Percentiles rank a stretch among this genome's conserved stretches.
phyloP scores from a whole-genome alignment of 1,284 basidiomycete species.

The Ganoderma leucocontextum region DNA sequence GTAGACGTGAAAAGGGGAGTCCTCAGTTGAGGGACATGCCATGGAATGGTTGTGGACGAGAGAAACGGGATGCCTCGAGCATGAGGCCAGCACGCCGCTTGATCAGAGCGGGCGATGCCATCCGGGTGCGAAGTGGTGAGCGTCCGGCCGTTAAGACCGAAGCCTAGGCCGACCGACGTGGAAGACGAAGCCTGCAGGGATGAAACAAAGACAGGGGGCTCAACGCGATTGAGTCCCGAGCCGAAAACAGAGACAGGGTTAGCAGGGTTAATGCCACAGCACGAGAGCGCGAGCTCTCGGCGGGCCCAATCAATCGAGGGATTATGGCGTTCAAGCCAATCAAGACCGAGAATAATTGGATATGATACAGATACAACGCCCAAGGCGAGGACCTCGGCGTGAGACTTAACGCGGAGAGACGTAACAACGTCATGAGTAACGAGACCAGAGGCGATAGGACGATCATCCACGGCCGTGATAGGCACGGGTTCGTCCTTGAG shows the following conservation, averaged over 20 bases:
- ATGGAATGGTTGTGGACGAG: slow-evolving; percentile 13
- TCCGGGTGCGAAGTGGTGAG: background rate
- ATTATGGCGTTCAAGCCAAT: slow-evolving; percentile 39
- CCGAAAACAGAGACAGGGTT: slow-evolving; percentile 36
- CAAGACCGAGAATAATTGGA: slow-evolving; percentile 30
- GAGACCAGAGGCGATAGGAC: slow-evolving; percentile 46
- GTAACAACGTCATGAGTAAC: slow-evolving; percentile 47
- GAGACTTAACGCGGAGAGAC: slow-evolving; percentile 36
- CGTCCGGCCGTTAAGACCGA: no score
- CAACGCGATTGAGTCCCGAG: slow-evolving; percentile 38
- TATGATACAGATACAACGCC: slow-evolving; percentile 36
- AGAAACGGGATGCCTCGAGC: slow-evolving; percentile 17
- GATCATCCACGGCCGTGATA: slow-evolving; percentile 45
- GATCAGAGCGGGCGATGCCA: slow-evolving; percentile 20
- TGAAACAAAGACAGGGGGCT: slow-evolving; percentile 9
- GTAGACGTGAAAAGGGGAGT: no score
- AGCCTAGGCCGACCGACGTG: slow-evolving; percentile 25
- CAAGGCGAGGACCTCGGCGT: slow-evolving; percentile 33
- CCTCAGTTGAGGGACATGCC: slow-evolving; percentile 15
- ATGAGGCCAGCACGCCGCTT: slow-evolving; percentile 11
- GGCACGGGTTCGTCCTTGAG: slow-evolving; percentile 41
- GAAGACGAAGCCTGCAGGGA: slow-evolving; percentile 7
- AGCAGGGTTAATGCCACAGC: slow-evolving; percentile 26
- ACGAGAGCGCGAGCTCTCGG: slow-evolving; percentile 35
- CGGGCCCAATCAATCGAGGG: slow-evolving; percentile 36